These are phyloP conservation scores for Solanum paucissectum DNA, from an alignment of 257 asterid genomes.

Conservation along the genomic window DNA sequence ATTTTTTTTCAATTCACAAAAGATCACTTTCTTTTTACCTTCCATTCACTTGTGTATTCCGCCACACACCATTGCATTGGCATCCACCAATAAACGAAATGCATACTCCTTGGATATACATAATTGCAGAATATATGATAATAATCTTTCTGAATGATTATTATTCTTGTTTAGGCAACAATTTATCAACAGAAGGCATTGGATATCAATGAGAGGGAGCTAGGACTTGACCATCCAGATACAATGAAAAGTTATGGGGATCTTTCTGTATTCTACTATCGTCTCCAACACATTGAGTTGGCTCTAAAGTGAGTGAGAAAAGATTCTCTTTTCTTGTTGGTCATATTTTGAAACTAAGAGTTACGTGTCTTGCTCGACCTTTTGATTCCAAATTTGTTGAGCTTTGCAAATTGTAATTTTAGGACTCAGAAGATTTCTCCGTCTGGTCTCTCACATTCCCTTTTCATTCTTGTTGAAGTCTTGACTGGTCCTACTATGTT, in stretches of 20 bases:
- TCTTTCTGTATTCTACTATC: constrained; percentile 93
- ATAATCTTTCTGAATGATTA: background rate
- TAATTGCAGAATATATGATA: background rate
- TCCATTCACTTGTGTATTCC: background rate
- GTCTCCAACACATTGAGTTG: constrained; percentile 96
- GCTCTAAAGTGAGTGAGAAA: constrained; percentile 77
- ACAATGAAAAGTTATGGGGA: constrained; percentile 99
- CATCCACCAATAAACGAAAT: background rate
- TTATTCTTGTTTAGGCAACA: constrained; percentile 57
- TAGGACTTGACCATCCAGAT: constrained; percentile 99
- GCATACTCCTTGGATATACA: background rate
- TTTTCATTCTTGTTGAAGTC: background rate
- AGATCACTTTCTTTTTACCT: background rate
- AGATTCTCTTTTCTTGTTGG: constrained; percentile 4
- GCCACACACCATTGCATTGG: background rate
- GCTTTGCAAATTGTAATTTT: background rate
- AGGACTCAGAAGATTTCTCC: background rate
- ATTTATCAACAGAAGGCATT: constrained; percentile 96
- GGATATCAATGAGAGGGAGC: constrained; percentile 96
- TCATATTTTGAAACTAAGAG: background rate
- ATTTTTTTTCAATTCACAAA: background rate
- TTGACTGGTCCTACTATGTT: background rate
- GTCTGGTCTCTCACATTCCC: background rate
- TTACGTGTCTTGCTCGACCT: background rate
- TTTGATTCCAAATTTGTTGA: background rate